phyloP scores from a whole-genome alignment of 2,329 filamentous ascomycete species.

The Sporothrix phasma region DNA sequence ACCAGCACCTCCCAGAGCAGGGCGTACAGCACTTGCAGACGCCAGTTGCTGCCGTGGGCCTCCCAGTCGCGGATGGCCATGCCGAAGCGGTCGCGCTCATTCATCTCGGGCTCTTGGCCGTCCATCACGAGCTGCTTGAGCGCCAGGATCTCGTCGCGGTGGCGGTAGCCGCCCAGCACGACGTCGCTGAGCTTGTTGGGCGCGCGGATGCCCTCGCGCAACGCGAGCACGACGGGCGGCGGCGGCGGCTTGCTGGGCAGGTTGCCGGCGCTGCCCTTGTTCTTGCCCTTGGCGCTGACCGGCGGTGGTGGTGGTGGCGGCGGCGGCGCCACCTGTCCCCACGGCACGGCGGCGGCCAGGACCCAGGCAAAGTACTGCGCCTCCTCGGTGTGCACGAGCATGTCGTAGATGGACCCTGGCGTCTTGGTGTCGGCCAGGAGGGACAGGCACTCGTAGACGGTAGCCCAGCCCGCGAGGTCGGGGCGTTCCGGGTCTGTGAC shows the following conservation, averaged over 20 bases:
- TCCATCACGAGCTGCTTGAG: slow-evolving; percentile 42
- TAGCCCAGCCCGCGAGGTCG: slow-evolving; percentile 49
- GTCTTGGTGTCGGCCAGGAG: slow-evolving; percentile 36
- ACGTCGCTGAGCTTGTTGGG: slow-evolving; percentile 66
- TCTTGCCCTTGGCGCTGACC: not conserved
- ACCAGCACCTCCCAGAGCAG: slow-evolving; percentile 52
- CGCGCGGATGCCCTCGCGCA: slow-evolving; percentile 67
- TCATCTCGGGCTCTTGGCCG: slow-evolving; percentile 33
- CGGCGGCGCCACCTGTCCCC: slow-evolving; percentile 43
- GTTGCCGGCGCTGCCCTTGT: not conserved
- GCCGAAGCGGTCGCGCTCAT: slow-evolving; percentile 54
- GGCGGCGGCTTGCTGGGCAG: slow-evolving; percentile 24
- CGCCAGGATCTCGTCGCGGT: slow-evolving; percentile 17
- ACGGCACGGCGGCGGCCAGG: slow-evolving; percentile 65
- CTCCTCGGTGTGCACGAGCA: slow-evolving; percentile 52
- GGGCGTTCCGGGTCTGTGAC: slow-evolving; percentile 28
- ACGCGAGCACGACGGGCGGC: slow-evolving; percentile 53
- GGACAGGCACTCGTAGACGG: slow-evolving; percentile 55
- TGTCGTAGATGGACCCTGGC: slow-evolving; percentile 38
- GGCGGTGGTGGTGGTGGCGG: slow-evolving; percentile 35
- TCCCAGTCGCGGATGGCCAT: slow-evolving; percentile 70
- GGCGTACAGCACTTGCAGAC: slow-evolving; percentile 57
- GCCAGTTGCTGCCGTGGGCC: slow-evolving; percentile 52
- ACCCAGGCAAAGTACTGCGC: slow-evolving; percentile 68
- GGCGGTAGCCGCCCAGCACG: slow-evolving; percentile 29